A percentile compares a stretch with the other conserved stretches of the same genome.
These are phyloP conservation scores for Hypoxylon sp. DNA, from an alignment of 2,329 filamentous ascomycete genomes.

Conservation along the genomic window DNA sequence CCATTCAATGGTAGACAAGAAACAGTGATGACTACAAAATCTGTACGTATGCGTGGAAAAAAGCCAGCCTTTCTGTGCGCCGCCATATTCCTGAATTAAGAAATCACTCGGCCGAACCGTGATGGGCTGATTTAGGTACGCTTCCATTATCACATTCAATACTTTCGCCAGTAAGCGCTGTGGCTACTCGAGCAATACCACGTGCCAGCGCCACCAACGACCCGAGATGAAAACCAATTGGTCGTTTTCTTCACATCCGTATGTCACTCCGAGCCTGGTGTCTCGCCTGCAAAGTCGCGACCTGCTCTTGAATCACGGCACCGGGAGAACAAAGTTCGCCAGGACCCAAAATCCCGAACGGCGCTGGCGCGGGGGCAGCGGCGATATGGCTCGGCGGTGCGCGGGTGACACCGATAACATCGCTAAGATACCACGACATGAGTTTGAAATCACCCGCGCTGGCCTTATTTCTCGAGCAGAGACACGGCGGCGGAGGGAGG, in stretches of 20 bases:
- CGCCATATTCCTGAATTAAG: neutral
- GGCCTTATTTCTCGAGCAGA: constrained; percentile 19
- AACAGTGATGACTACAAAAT: no score
- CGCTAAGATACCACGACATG: constrained; percentile 35
- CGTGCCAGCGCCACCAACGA: constrained; percentile 25
- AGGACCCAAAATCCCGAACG: constrained; percentile 10
- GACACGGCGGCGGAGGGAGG: constrained; percentile 14
- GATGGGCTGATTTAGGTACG: no score
- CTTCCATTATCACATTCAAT: constrained; percentile 21
- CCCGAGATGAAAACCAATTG: constrained; percentile 27
- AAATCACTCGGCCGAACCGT: constrained; percentile 9
- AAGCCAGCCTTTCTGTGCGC: neutral
- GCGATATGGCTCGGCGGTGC: constrained; percentile 24
- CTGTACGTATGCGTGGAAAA: neutral
- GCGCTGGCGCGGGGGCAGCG: constrained; percentile 21
- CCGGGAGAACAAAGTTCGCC: constrained; percentile 24
- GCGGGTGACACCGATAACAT: constrained; percentile 27
- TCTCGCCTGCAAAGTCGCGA: constrained; percentile 27
- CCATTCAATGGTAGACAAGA: no score
- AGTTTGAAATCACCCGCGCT: constrained; percentile 35
- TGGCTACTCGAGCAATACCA: constrained; percentile 18
- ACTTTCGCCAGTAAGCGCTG: constrained; percentile 24
- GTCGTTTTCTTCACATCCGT: constrained; percentile 16
- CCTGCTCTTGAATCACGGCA: constrained; percentile 26
- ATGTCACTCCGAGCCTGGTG: constrained; percentile 28